phyloP scores from a whole-genome alignment of 192 early-diverging fungal species.

The Gamsiella multidivaricata region DNA sequence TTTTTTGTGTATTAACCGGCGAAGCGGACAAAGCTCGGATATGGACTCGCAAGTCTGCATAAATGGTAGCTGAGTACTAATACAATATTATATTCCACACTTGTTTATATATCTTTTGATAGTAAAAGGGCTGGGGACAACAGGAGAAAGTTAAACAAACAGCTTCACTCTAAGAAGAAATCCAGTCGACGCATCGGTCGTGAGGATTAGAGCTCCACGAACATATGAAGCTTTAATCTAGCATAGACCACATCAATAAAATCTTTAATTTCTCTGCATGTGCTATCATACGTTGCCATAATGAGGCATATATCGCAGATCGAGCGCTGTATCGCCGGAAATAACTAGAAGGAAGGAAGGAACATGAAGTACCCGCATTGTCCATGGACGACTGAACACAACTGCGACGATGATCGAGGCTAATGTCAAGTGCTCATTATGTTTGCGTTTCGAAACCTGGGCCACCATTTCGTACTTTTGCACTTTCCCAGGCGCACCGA shows the following conservation, averaged over 20 bases:
- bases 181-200: conserved; percentile 63
- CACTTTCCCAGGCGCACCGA: too few species aligned
- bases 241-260: too few species aligned
- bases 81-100: not conserved
- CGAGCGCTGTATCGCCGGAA: too few species aligned
- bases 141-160: conserved; percentile 70
- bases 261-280: too few species aligned
- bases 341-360: too few species aligned
- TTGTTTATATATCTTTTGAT: not conserved
- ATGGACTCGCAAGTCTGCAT: not conserved
- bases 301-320: too few species aligned
- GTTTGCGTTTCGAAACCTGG: not conserved
- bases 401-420: not conserved
- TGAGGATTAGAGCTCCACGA: conserved; percentile 43
- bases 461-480: not conserved
- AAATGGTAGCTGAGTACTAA: too few species aligned
- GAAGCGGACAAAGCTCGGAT: not conserved
- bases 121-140: conserved; percentile 69
- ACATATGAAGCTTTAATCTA: too few species aligned
- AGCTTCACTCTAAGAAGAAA: conserved; percentile 74
- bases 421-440: not conserved
- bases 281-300: not conserved
- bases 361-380: too few species aligned
- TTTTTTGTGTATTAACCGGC: too few species aligned
- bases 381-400: too few species aligned